These are phyloP conservation scores for Apostasia ramifera DNA, from an alignment of 106 monocot species.

Conservation along the genomic window DNA sequence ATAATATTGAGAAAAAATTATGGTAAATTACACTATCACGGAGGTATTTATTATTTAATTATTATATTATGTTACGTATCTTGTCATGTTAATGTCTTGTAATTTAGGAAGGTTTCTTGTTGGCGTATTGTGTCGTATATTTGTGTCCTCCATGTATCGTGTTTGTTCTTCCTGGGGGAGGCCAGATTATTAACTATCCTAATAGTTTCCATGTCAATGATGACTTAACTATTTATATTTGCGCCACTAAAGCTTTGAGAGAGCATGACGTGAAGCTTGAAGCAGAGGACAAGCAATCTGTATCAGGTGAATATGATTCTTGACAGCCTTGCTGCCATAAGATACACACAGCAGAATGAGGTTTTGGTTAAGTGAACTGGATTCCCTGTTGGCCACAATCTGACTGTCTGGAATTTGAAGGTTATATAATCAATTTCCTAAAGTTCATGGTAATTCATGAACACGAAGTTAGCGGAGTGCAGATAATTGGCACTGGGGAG, in stretches of 20 bases:
- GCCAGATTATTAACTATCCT: conserved; percentile 22
- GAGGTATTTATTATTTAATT: too few relatives aligned
- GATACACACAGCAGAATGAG: conserved; percentile 1
- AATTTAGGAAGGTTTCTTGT: too few relatives aligned
- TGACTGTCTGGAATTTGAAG: not conserved
- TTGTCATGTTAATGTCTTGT: too few relatives aligned
- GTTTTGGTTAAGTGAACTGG: conserved; percentile 1
- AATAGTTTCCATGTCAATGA: conserved; percentile 23
- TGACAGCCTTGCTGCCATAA: conserved; percentile 6
- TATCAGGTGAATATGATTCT: conserved; percentile 13
- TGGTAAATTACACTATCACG: too few relatives aligned
- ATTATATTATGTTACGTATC: too few relatives aligned
- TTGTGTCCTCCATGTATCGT: too few relatives aligned
- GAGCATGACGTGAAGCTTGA: conserved; percentile 9
- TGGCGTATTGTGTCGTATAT: too few relatives aligned
- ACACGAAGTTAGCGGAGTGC: not conserved
- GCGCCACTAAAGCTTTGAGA: conserved; percentile 18
- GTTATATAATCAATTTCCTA: conserved; percentile 3
- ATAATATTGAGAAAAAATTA: too few relatives aligned
- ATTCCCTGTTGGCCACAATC: conserved; percentile 4
- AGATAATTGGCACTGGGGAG: conserved; percentile 10
- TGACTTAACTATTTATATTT: conserved; percentile 25
- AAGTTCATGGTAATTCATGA: conserved; percentile 8
- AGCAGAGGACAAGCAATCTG: conserved; percentile 5
- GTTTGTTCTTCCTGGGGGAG: not conserved